A percentile compares a stretch with the other conserved stretches of the same genome.
These are phyloP conservation scores for Nemania diffusa DNA, from an alignment of 2,329 filamentous ascomycete genomes.

Conservation along the genomic window DNA sequence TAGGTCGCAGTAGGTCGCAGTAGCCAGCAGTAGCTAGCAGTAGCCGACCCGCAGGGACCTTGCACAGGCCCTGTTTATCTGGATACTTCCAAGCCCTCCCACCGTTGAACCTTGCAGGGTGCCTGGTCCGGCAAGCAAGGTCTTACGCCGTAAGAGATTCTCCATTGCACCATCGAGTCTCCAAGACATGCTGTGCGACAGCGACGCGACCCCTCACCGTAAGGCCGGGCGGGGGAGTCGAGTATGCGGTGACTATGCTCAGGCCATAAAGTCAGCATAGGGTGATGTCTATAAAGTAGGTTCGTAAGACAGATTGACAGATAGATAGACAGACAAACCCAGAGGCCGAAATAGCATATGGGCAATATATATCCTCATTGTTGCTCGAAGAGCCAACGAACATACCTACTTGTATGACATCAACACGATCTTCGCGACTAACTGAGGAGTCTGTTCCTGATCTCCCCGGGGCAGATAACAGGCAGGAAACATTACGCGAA, in stretches of 20 bases:
- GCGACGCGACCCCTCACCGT: constrained; percentile 35
- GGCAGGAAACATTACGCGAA: constrained; percentile 32
- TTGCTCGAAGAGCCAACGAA: constrained; percentile 9
- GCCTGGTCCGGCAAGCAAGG: constrained; percentile 33
- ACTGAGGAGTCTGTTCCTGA: constrained; percentile 15
- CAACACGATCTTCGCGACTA: constrained; percentile 5
- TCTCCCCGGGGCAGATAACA: not conserved
- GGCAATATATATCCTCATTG: constrained; percentile 4
- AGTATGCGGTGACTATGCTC: constrained; percentile 7
- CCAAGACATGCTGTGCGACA: constrained; percentile 33
- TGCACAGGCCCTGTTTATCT: constrained; percentile 32
- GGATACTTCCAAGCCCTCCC: constrained; percentile 14
- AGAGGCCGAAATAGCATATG: constrained; percentile 1
- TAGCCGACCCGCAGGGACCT: constrained; percentile 33
- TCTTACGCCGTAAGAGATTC: constrained; percentile 26
- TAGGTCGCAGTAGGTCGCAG: constrained; percentile 22
- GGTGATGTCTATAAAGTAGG: not conserved
- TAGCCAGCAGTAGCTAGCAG: constrained; percentile 23
- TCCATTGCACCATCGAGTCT: constrained; percentile 31
- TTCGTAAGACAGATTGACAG: not conserved
- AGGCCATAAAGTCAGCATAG: not conserved
- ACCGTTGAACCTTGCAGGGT: constrained; percentile 33
- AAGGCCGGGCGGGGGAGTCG: constrained; percentile 30
- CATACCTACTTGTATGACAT: no score
- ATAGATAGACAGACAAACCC: not conserved